phyloP scores from a whole-genome alignment of 495 filamentous ascomycete genomes.

The Penicillium coffeae region DNA sequence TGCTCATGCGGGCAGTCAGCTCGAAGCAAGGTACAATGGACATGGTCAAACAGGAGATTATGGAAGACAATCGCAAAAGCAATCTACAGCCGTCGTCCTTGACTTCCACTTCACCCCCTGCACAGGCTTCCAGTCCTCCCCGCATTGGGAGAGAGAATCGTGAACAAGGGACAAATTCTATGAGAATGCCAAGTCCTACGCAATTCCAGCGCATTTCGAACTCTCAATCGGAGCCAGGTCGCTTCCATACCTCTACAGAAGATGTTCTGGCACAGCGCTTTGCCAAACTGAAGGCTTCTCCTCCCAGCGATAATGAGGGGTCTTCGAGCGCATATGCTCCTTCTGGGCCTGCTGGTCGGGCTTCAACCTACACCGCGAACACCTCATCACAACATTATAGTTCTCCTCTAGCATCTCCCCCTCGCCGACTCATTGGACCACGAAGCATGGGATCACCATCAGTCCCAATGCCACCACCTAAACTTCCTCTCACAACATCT shows the following conservation, averaged over 20 bases:
- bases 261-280: slow-evolving; percentile 46
- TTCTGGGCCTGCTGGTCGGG: slow-evolving; percentile 26
- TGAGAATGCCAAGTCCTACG: slow-evolving; percentile 44
- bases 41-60: slow-evolving; percentile 40
- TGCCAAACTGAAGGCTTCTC: slow-evolving; percentile 36
- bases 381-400: slow-evolving; percentile 14
- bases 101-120: slow-evolving; percentile 8
- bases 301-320: slow-evolving; percentile 25
- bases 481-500: slow-evolving; percentile 53
- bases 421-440: slow-evolving; percentile 47
- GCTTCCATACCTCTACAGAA: slow-evolving; percentile 28
- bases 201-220: slow-evolving; percentile 31
- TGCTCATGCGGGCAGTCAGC: slow-evolving; percentile 32
- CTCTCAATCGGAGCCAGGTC: slow-evolving; percentile 14
- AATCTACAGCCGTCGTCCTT: slow-evolving; percentile 28
- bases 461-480: slow-evolving; percentile 48
- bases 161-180: slow-evolving; percentile 12
- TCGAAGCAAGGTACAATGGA: slow-evolving; percentile 47
- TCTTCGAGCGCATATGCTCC: slow-evolving; percentile 29
- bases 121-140: slow-evolving; percentile 3
- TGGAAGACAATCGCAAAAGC: slow-evolving; percentile 39
- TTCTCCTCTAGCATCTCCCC: slow-evolving; percentile 21
- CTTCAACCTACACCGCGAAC: slow-evolving; percentile 25
- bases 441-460: slow-evolving; percentile 52
- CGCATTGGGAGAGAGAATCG: slow-evolving; percentile 24